Conservation (phyloP, 208 protist genomes). For the Leptomonas seymouri region DNA sequence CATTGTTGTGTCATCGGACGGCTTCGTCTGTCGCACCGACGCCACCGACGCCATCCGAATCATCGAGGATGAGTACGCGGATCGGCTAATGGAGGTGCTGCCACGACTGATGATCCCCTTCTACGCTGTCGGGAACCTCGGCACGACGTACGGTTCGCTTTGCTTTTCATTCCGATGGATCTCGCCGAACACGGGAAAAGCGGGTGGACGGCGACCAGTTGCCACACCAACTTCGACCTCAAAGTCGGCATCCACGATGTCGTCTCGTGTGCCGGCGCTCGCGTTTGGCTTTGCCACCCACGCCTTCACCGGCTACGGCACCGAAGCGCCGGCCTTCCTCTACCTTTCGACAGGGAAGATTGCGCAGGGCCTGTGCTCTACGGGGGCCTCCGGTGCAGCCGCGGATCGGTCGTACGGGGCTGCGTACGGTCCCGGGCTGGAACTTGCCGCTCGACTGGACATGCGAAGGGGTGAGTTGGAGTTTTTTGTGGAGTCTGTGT, state of each 20-base stretch:
- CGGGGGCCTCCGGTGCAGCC: neutral
- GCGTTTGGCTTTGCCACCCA: conserved; percentile 32
- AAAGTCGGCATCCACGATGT: neutral
- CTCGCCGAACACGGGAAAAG: neutral
- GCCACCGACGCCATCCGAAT: conserved; percentile 36
- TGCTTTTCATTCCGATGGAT: conserved; percentile 37
- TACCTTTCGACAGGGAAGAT: conserved; percentile 58
- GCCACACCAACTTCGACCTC: neutral
- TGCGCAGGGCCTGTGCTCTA: conserved; percentile 19
- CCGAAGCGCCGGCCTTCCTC: conserved; percentile 32
- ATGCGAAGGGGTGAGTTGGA: conserved; percentile 38
- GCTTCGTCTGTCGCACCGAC: conserved; percentile 50
- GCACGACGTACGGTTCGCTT: conserved; percentile 38
- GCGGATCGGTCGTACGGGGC: conserved; percentile 46
- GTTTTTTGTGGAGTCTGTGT: conserved; percentile 57
- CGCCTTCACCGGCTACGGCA: conserved; percentile 33
- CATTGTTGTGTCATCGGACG: conserved; percentile 55
- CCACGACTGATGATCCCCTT: conserved; percentile 47
- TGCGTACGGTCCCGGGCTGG: conserved; percentile 40
- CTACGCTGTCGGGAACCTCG: conserved; percentile 52
- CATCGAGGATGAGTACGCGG: conserved; percentile 37
- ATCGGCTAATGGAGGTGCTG: conserved; percentile 4
- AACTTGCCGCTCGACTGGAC: conserved; percentile 58
- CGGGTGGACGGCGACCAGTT: neutral
- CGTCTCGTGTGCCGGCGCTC: conserved; percentile 15